phyloP scores from a whole-genome alignment of 768 basidiomycete species.

The Termitomyces sp. region DNA sequence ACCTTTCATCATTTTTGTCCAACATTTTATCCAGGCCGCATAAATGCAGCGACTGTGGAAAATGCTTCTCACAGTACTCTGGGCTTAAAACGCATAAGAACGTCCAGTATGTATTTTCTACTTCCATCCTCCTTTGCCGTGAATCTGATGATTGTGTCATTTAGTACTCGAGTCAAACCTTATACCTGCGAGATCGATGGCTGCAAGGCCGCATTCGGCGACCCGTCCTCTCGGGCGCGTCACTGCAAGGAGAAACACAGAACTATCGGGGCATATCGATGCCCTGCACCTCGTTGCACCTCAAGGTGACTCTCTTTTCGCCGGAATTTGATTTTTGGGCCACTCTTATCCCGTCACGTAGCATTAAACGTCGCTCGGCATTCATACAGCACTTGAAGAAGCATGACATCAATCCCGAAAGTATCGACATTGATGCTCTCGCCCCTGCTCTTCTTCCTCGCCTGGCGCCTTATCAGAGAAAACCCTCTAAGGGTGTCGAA shows the following conservation, averaged over 20 bases:
- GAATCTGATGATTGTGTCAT: not conserved
- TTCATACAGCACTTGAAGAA: conserved; percentile 51
- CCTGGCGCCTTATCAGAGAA: conserved; percentile 2
- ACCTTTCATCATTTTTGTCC: not conserved
- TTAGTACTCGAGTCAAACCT: conserved; percentile 49
- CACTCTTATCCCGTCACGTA: conserved; percentile 18
- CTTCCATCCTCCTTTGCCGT: not conserved
- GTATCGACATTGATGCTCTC: conserved; percentile 24
- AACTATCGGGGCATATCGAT: conserved; percentile 35
- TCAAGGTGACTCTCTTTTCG: conserved; percentile 34
- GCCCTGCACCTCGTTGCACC: conserved; percentile 38
- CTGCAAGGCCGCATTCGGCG: conserved; percentile 53
- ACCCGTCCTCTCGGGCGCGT: conserved; percentile 65
- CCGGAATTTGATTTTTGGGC: not conserved
- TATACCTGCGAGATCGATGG: conserved; percentile 39
- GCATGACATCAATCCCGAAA: conserved; percentile 34
- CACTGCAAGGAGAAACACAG: conserved; percentile 59
- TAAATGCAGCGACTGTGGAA: conserved; percentile 45
- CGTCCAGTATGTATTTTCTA: conserved; percentile 46
- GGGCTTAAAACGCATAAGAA: conserved; percentile 62
- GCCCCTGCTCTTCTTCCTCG: conserved; percentile 21
- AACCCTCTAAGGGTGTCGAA: not conserved
- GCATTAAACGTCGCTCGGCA: conserved; percentile 60
- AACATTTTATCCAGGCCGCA: conserved; percentile 35
- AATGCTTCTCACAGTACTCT: conserved; percentile 52